Evolutionary conservation across 1,139 yeast genomes (phyloP).

Genomic region (Hyphopichia fennica): DNA sequence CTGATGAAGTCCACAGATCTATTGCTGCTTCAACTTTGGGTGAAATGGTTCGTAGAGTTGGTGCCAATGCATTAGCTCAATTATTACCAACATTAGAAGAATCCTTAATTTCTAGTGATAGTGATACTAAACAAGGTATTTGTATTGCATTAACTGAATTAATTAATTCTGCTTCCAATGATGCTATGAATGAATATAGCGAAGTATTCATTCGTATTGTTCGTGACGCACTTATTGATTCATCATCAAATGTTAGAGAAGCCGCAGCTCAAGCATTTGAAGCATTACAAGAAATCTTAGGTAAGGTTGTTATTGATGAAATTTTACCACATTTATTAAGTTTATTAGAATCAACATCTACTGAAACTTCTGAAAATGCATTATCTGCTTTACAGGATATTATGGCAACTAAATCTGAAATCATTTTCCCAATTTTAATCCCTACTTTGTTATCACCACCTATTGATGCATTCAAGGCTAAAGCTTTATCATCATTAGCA

Average conservation of each 20-base stretch:
- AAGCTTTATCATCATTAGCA: constrained; percentile 85
- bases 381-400: constrained; percentile 87
- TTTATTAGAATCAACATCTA: constrained; percentile 62
- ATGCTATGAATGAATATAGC: constrained; percentile 65
- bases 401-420: constrained; percentile 87
- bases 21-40: constrained; percentile 96
- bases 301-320: constrained; percentile 84
- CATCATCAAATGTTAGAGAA: constrained; percentile 71
- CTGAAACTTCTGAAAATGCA: constrained; percentile 64
- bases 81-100: constrained; percentile 81
- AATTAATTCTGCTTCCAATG: constrained; percentile 69
- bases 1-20: constrained; percentile 74
- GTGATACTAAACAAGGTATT: constrained; percentile 91
- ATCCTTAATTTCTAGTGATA: constrained; percentile 60
- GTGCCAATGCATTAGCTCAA: constrained; percentile 82
- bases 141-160: constrained; percentile 91
- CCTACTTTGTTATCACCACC: constrained; percentile 85
- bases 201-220: constrained; percentile 71
- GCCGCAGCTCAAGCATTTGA: constrained; percentile 94
- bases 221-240: constrained; percentile 76
- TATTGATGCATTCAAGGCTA: constrained; percentile 79
- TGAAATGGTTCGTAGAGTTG: constrained; percentile 93
- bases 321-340: constrained; percentile 80
- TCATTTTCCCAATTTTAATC: constrained; percentile 89
- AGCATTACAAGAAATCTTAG: constrained; percentile 75